Base-by-base conservation (phyloP, 495 filamentous ascomycete genomes). In the Penicillium nucicola region DNA sequence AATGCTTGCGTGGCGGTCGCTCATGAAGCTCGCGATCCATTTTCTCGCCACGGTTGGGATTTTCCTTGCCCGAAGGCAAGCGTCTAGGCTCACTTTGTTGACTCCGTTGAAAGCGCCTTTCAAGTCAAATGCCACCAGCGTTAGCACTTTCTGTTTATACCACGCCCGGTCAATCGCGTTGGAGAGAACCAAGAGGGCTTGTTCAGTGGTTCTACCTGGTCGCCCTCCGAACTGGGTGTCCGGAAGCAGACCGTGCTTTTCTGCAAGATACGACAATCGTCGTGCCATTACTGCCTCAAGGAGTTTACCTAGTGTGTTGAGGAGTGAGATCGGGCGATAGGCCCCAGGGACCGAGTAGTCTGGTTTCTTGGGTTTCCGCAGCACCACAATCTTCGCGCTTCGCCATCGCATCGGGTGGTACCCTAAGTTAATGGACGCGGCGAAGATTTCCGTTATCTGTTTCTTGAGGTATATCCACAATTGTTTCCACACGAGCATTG, bases 21-120 rank as follows among this genome's bases (percentile, higher is more conserved):
- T 56, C 39, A 64, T 60, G 36, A 69, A 69, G 45, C 63, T 66
- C 0, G 28, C 32, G 13, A 65, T 61, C 61, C 50, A 69, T 19
- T 47, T 44, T 38, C 62, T 33, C 0, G 42, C 48, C 10, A 48
- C 47, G 0, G 18, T 39, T 5, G 54, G 62, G 23, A 68, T 66
- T 4, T 58, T 22, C 42, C 45, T 63, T 2, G 51, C 52, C 19
- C 36, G 49, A 1, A 66, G 46, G 3, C 28, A 42, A 32, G 32
- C n/a, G 22, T 64, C 55, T 2, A 69, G 63, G 46, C 53, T 65
- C 0, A 22, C 28, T 23, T 52, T 31, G n/a, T 62, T 66, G 1
- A 68, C 60, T 9, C 46, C 48, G 31, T 61, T 57, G 17, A 59
- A 57, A 17, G 55, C 61, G 0, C 58, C 52, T 50, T 53, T 61